A percentile compares a stretch with the other conserved stretches of the same genome.
These are phyloP conservation scores for Chalciporus sp. DNA, from an alignment of 1,284 basidiomycete species.

Conservation along the genomic window DNA sequence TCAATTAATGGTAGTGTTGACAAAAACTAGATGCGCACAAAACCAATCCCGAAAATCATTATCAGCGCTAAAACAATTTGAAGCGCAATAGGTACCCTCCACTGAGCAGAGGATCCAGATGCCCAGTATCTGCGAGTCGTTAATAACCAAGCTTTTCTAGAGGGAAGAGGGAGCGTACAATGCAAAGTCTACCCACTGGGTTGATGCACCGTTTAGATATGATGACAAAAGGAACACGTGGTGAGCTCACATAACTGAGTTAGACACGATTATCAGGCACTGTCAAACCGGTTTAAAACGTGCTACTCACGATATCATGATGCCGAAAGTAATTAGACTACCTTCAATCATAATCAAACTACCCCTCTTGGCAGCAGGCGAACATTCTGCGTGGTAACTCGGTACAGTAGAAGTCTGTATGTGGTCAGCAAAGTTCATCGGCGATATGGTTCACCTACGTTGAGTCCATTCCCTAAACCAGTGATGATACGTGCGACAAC, in stretches of 20 bases:
- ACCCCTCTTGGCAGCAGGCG: constrained; percentile 60
- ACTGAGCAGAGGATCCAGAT: constrained; percentile 56
- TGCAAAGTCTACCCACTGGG: constrained; percentile 64
- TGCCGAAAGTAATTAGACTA: constrained; percentile 68
- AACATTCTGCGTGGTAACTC: constrained; percentile 67
- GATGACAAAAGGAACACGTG: not conserved
- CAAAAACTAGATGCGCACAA: constrained; percentile 42
- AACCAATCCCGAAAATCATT: constrained; percentile 57
- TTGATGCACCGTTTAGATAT: constrained; percentile 4
- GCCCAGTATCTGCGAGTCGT: constrained; percentile 49
- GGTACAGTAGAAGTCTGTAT: constrained; percentile 63
- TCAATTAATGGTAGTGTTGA: not conserved
- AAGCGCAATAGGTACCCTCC: constrained; percentile 71
- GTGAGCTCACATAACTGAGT: constrained; percentile 31
- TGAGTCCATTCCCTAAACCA: constrained; percentile 68
- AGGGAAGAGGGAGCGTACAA: constrained; percentile 39
- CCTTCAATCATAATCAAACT: constrained; percentile 72
- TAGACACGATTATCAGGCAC: constrained; percentile 8
- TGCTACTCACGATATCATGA: constrained; percentile 63
- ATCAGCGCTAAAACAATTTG: constrained; percentile 66
- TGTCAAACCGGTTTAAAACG: not conserved
- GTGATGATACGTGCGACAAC: constrained; percentile 53
- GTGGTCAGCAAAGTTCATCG: not conserved
- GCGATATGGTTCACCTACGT: constrained; percentile 40
- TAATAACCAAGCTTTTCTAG: not conserved